phyloP scores from a whole-genome alignment of 345 rosid species.

The Trapa incisa region DNA sequence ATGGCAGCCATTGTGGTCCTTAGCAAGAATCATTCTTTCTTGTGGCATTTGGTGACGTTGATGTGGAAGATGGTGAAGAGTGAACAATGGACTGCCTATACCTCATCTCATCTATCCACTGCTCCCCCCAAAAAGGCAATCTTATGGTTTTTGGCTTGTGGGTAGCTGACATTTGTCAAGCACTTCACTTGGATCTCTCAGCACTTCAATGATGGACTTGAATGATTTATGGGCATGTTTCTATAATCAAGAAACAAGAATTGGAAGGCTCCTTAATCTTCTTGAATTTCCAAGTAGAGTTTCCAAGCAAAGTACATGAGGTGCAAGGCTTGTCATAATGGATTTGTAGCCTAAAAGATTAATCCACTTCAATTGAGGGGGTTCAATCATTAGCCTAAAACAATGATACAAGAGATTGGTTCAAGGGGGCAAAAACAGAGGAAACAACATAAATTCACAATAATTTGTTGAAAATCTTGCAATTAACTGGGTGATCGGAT shows the following conservation, averaged over 20 bases:
- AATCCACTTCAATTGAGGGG: too few relatives aligned
- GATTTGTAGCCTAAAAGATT: too few relatives aligned
- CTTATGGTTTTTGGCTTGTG: neutral
- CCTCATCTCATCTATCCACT: neutral
- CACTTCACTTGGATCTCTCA: neutral
- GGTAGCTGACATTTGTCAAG: neutral
- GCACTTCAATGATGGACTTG: neutral
- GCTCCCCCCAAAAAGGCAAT: conserved; percentile 1
- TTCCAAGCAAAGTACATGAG: too few relatives aligned
- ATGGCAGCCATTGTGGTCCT: neutral
- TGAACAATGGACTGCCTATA: neutral
- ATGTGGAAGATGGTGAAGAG: neutral
- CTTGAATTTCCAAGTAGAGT: too few relatives aligned
- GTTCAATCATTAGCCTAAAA: neutral
- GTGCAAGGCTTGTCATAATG: too few relatives aligned
- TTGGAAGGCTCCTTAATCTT: too few relatives aligned
- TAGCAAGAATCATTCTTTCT: neutral
- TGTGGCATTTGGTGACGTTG: neutral
- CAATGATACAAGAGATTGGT: neutral
- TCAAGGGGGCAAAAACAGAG: too few relatives aligned
- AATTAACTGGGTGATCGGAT: neutral
- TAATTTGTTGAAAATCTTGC: neutral
- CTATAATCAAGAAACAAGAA: too few relatives aligned
- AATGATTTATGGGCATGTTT: too few relatives aligned
- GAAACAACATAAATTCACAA: neutral